A percentile compares a stretch with the other conserved stretches of the same genome.
Evolutionary conservation across 1,284 basidiomycete species (phyloP).

Genomic region (Fomes fomentarius): DNA sequence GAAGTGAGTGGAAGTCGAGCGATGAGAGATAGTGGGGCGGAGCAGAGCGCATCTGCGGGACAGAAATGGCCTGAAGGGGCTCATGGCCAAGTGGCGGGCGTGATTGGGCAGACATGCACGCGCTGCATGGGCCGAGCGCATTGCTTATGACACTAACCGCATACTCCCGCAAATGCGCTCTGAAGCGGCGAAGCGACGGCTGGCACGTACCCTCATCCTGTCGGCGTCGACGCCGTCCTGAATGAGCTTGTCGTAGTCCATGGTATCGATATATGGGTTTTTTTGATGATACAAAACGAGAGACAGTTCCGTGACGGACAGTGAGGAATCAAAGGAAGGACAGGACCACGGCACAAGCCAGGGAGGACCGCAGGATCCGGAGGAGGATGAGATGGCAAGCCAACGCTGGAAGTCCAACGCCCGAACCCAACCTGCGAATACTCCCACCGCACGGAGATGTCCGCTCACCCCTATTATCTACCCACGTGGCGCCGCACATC

Average conservation of each 20-base stretch:
- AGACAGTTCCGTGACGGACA: slow-evolving; percentile 38
- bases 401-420: slow-evolving; percentile 19
- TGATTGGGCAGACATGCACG: slow-evolving; percentile 2
- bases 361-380: slow-evolving; percentile 16
- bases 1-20: not conserved
- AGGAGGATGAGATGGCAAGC: slow-evolving; percentile 36
- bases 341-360: slow-evolving; percentile 34
- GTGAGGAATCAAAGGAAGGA: slow-evolving; percentile 39
- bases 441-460: slow-evolving; percentile 15
- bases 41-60: not conserved
- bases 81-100: not conserved
- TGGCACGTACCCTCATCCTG: slow-evolving; percentile 37
- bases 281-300: slow-evolving; percentile 37
- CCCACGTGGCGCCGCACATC: not conserved
- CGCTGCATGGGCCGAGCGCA: not conserved
- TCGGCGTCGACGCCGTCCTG: slow-evolving; percentile 37
- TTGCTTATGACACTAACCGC: not conserved
- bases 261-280: slow-evolving; percentile 28
- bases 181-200: slow-evolving; percentile 1
- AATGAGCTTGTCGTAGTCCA: slow-evolving; percentile 38
- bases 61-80: not conserved
- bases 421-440: slow-evolving; percentile 18
- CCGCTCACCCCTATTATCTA: slow-evolving; percentile 1
- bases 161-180: not conserved
- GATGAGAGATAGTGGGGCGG: not conserved